These are phyloP conservation scores for Tremellales sp. DNA, from an alignment of 1,284 basidiomycete species.

Conservation along the genomic window DNA sequence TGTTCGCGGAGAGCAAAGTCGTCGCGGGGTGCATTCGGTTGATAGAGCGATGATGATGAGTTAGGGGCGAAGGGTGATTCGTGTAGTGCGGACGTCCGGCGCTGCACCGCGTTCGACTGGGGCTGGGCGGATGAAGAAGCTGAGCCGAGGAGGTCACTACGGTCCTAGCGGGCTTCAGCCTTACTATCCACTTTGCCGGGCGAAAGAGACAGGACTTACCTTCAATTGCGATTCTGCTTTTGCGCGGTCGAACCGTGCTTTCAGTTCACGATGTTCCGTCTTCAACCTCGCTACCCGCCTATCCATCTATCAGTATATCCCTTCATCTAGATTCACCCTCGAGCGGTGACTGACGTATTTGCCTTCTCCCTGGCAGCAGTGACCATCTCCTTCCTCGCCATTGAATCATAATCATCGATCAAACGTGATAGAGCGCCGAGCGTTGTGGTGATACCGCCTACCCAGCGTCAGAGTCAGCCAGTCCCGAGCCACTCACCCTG, in stretches of 20 bases:
- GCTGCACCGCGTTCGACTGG: conserved; percentile 38
- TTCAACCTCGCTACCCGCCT: conserved; percentile 50
- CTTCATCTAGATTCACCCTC: background rate
- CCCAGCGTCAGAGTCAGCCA: background rate
- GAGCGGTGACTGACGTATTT: conserved; percentile 60
- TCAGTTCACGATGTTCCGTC: conserved; percentile 49
- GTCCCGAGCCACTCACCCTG: conserved; percentile 70
- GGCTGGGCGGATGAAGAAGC: conserved; percentile 24
- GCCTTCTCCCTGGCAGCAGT: conserved; percentile 93
- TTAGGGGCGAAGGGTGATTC: conserved; percentile 52
- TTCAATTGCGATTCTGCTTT: conserved; percentile 43
- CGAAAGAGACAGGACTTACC: conserved; percentile 16
- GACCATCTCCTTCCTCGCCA: conserved; percentile 90
- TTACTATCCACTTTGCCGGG: background rate
- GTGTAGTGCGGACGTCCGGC: conserved; percentile 14
- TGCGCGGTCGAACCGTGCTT: conserved; percentile 48
- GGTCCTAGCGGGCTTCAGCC: conserved; percentile 20
- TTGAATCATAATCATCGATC: conserved; percentile 91
- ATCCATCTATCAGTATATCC: background rate
- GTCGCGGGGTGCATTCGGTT: conserved; percentile 58
- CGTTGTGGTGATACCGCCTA: conserved; percentile 91
- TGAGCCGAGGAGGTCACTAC: conserved; percentile 35
- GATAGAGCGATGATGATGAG: conserved; percentile 62
- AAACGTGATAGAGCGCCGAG: conserved; percentile 86
- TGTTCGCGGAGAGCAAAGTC: conserved; percentile 78